Evolutionary conservation across 2,329 filamentous ascomycete genomes (phyloP).

Genomic region (Aspergillus neotritici): DNA sequence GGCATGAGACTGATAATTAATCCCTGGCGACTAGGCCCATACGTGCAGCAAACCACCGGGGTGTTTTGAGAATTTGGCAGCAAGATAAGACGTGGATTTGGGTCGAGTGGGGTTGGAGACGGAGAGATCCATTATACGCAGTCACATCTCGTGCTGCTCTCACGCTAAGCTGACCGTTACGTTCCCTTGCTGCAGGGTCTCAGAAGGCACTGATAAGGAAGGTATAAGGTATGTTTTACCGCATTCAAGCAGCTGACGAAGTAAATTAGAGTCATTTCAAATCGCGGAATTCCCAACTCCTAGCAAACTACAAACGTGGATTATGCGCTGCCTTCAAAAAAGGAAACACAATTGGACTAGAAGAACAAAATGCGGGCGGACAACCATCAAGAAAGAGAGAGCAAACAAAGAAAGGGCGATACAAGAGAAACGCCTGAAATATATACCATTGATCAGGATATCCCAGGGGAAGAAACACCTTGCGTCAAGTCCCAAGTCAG

Average conservation of each 20-base stretch:
- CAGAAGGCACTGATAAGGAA: not conserved
- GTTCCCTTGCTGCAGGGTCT: no score
- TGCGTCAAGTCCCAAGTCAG: constrained; percentile 5
- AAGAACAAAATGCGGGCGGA: constrained; percentile 7
- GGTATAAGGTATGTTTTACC: not conserved
- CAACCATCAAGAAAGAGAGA: constrained; percentile 9
- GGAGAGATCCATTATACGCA: not conserved
- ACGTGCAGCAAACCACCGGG: no score
- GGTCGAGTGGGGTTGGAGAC: no score
- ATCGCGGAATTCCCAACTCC: constrained; percentile 23
- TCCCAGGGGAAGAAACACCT: constrained; percentile 1
- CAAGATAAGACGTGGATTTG: no score
- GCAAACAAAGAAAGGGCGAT: constrained; percentile 9
- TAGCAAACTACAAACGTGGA: constrained; percentile 10
- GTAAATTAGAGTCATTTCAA: not conserved
- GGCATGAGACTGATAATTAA: no score
- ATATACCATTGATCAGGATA: constrained; percentile 13
- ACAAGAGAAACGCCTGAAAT: constrained; percentile 12
- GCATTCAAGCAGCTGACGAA: not conserved
- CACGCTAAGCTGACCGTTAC: no score
- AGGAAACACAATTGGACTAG: constrained; percentile 3
- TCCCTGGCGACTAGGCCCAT: no score
- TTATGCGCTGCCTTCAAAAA: constrained; percentile 11
- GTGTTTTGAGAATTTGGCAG: no score
- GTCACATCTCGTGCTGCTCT: no score